Percentiles rank a stretch among this genome's conserved stretches.
These are phyloP conservation scores for Pyrenula aspistea DNA, from an alignment of 495 filamentous ascomycete genomes.

Conservation along the genomic window DNA sequence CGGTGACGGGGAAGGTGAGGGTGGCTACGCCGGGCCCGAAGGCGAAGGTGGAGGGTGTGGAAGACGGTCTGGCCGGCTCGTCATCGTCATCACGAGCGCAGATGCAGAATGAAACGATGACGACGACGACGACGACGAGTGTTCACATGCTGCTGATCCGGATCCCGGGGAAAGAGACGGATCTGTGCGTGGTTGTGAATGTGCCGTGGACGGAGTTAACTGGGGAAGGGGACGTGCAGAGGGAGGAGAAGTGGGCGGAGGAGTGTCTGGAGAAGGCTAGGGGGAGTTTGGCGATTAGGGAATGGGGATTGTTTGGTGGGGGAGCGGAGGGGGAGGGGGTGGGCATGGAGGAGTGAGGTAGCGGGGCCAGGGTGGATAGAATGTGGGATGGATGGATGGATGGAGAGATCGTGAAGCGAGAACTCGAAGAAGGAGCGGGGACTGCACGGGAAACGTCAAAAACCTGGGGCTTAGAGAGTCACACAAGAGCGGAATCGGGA, in stretches of 20 bases:
- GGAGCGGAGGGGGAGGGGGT: background rate
- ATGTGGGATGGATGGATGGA: too few species aligned
- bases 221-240: slow-evolving; percentile 30
- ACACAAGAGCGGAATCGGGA: too few species aligned
- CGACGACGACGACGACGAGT: slow-evolving; percentile 12
- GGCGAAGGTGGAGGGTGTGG: slow-evolving; percentile 7
- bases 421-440: too few species aligned
- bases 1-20: slow-evolving; percentile 1
- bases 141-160: slow-evolving; percentile 47
- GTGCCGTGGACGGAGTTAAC: slow-evolving; percentile 69
- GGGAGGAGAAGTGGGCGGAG: slow-evolving; percentile 50
- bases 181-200: slow-evolving; percentile 83
- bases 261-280: slow-evolving; percentile 53
- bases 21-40: slow-evolving; percentile 2
- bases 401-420: too few species aligned
- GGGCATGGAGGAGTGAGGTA: background rate
- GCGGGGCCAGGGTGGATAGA: background rate
- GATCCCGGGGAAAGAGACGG: slow-evolving; percentile 61
- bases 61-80: too few species aligned
- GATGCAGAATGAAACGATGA: background rate
- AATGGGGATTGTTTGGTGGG: slow-evolving; percentile 70
- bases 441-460: too few species aligned
- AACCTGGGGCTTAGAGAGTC: too few species aligned
- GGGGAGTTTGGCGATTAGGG: slow-evolving; percentile 59
- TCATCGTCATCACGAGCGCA: background rate